phyloP scores from a whole-genome alignment of 192 early-diverging fungal genomes.

The Coemansia asiatica region DNA sequence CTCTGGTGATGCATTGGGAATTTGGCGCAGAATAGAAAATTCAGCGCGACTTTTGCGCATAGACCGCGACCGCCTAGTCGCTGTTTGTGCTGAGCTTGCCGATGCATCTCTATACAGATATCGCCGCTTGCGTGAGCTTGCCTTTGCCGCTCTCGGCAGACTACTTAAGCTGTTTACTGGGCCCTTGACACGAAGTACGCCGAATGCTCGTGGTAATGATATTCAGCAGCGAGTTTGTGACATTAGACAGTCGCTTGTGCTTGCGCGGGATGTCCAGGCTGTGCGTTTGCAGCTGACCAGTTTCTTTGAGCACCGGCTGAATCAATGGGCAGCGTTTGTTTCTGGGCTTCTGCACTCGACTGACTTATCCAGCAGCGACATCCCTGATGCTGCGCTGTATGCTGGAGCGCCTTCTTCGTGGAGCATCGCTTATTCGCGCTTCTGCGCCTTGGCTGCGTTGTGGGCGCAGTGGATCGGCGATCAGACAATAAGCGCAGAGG shows the following conservation, averaged over 20 bases:
- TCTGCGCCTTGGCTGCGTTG: slow-evolving; percentile 32
- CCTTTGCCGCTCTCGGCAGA: slow-evolving; percentile 38
- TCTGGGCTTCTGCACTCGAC: not conserved
- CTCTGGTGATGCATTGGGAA: slow-evolving; percentile 2
- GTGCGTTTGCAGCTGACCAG: slow-evolving; percentile 12
- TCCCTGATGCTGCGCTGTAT: not conserved
- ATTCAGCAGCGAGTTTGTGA: not conserved
- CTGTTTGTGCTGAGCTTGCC: slow-evolving; percentile 21
- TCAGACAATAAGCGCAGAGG: slow-evolving; percentile 14
- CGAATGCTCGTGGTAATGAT: not conserved
- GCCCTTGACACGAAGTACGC: slow-evolving; percentile 8
- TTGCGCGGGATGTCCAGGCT: slow-evolving; percentile 5
- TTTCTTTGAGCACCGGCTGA: slow-evolving; percentile 26
- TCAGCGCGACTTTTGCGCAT: slow-evolving; percentile 4
- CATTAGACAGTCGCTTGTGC: not conserved
- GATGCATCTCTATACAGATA: slow-evolving; percentile 4
- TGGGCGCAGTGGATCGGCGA: slow-evolving; percentile 50
- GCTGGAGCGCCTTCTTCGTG: slow-evolving; percentile 22
- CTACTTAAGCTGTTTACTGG: slow-evolving; percentile 36
- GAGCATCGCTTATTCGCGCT: slow-evolving; percentile 38
- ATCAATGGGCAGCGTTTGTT: slow-evolving; percentile 9
- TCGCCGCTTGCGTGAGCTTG: slow-evolving; percentile 34
- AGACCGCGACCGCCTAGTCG: slow-evolving; percentile 29
- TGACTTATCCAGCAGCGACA: not conserved
- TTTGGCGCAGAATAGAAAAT: not conserved